Percentiles rank a stretch among this genome's conserved stretches.
Conservation (phyloP, 495 filamentous ascomycete genomes). For the Bombardia bombarda region DNA sequence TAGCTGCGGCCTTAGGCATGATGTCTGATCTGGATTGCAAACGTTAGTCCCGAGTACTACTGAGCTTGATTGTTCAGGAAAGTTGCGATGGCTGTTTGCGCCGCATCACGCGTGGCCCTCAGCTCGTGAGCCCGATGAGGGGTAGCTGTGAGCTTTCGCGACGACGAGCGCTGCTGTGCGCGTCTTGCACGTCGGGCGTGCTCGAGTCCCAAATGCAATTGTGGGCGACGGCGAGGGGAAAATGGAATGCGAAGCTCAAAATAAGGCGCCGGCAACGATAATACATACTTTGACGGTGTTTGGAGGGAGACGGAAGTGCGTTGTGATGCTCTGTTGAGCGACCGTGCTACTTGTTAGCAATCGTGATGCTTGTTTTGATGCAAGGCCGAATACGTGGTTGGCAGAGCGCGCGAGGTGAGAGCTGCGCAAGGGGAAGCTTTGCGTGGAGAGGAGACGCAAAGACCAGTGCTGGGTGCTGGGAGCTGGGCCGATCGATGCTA, state of each 20-base stretch:
- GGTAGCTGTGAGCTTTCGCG: conserved; percentile 4
- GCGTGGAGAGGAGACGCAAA: conserved; percentile 7
- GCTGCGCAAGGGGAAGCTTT: conserved; percentile 9
- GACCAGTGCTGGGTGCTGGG: conserved; percentile 1
- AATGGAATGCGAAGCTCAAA: conserved; percentile 27
- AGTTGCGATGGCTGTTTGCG: background rate
- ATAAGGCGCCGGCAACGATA: conserved; percentile 6
- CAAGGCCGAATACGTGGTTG: conserved; percentile 4
- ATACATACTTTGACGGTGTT: conserved; percentile 24
- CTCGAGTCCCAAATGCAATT: conserved; percentile 28
- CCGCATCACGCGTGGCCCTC: background rate
- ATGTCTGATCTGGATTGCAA: conserved; percentile 17
- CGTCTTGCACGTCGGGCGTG: background rate
- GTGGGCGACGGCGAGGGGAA: conserved; percentile 21
- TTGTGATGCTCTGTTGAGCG: conserved; percentile 16
- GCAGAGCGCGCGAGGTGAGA: background rate
- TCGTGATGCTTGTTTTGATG: conserved; percentile 7
- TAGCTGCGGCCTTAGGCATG: conserved; percentile 42
- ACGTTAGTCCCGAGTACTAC: background rate
- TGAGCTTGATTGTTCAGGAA: background rate
- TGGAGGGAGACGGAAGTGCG: background rate
- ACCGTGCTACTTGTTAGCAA: conserved; percentile 9
- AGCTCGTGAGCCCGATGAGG: background rate
- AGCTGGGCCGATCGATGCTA: background rate
- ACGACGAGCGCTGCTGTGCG: background rate